A percentile compares a stretch with the other conserved stretches of the same genome.
phyloP scores from a whole-genome alignment of 1,284 basidiomycete genomes.

The Apiotrichum domesticum region DNA sequence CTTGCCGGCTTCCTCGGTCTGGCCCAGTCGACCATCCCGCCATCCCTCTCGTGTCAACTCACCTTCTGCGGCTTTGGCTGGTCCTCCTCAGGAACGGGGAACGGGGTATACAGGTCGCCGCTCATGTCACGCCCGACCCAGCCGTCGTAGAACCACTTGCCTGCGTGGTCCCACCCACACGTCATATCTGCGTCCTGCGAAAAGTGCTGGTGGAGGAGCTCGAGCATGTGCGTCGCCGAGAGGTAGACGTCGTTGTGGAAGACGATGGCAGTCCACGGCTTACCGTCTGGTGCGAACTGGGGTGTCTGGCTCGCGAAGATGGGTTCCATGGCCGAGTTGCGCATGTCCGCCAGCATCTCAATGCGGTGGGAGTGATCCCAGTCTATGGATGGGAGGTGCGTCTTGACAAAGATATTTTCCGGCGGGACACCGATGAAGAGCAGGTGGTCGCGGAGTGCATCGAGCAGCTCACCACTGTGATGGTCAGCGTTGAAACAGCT shows the following conservation, averaged over 20 bases:
- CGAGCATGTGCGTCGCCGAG: constrained; percentile 46
- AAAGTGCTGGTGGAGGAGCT: constrained; percentile 47
- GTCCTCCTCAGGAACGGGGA: constrained; percentile 44
- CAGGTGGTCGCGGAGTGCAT: constrained; percentile 35
- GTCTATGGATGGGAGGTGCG: constrained; percentile 31
- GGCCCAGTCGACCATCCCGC: no score
- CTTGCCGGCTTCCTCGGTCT: no score
- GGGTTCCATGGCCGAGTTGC: constrained; percentile 47
- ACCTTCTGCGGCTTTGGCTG: constrained; percentile 40
- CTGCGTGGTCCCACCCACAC: constrained; percentile 49
- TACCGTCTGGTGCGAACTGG: constrained; percentile 36
- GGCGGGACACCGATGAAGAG: constrained; percentile 42
- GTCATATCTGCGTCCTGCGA: constrained; percentile 47
- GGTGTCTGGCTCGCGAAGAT: constrained; percentile 34
- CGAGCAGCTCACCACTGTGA: constrained; percentile 22
- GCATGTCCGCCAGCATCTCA: constrained; percentile 43
- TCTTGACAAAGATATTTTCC: constrained; percentile 37
- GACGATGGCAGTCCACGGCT: constrained; percentile 41
- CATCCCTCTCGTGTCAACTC: neutral
- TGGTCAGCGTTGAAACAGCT: neutral
- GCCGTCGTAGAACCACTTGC: constrained; percentile 48
- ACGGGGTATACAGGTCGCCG: constrained; percentile 41
- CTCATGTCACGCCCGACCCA: constrained; percentile 49
- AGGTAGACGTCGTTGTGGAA: constrained; percentile 50
- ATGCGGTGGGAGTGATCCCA: constrained; percentile 45